phyloP scores from a whole-genome alignment of 1,284 basidiomycete genomes.

The Tilletia setariae region DNA sequence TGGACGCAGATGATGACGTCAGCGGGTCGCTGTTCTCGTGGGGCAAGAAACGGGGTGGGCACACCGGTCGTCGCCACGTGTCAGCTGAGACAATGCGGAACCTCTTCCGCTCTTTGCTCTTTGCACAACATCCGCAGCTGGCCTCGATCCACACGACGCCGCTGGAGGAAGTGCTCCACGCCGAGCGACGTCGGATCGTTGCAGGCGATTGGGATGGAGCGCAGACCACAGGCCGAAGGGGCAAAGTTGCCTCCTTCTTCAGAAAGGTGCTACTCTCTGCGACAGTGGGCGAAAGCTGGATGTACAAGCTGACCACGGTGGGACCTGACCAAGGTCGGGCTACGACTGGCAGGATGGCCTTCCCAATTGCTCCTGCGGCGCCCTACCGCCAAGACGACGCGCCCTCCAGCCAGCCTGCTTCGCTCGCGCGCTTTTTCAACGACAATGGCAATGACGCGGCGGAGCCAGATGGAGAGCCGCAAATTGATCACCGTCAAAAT shows the following conservation, averaged over 20 bases:
- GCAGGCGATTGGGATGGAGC: background rate
- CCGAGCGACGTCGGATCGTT: background rate
- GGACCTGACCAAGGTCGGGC: background rate
- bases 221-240: background rate
- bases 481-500: background rate
- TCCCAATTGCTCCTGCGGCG: background rate
- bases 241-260: background rate
- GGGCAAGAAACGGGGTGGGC: background rate
- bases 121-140: background rate
- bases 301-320: background rate
- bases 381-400: background rate
- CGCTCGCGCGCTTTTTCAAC: no score
- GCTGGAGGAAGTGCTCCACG: background rate
- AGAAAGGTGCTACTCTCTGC: background rate
- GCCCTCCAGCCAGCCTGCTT: background rate
- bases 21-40: background rate
- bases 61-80: background rate
- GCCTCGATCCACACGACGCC: background rate
- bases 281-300: background rate
- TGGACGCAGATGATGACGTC: background rate
- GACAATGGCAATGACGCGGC: no score
- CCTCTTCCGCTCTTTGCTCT: background rate
- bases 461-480: no score
- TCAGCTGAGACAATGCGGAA: background rate
- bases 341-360: background rate